Evolutionary conservation across 345 rosid genomes (phyloP).

Genomic region (Salix brachista): DNA sequence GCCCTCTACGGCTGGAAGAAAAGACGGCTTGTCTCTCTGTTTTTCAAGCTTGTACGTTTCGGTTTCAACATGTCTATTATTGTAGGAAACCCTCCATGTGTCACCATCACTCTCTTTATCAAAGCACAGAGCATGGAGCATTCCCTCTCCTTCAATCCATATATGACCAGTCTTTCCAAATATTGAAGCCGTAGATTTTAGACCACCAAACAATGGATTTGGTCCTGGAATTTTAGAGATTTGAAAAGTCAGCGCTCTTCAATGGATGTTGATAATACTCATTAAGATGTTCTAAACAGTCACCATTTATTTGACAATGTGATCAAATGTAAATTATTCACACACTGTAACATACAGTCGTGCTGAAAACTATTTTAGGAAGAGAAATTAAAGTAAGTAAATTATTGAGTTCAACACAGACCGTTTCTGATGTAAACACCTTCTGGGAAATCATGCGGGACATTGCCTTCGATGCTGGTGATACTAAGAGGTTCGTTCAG

Average conservation of each 20-base stretch:
- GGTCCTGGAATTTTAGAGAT: conserved; percentile 30
- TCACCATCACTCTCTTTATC: conserved; percentile 9
- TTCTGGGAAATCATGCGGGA: conserved; percentile 21
- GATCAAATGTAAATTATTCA: too few relatives aligned
- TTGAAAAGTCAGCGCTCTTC: background rate
- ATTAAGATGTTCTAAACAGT: too few relatives aligned
- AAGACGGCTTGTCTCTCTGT: conserved; percentile 28
- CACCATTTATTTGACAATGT: too few relatives aligned
- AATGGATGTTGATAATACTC: too few relatives aligned
- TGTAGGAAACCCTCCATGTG: conserved; percentile 35
- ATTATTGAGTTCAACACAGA: background rate
- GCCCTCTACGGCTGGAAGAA: conserved; percentile 45
- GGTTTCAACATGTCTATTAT: conserved; percentile 37
- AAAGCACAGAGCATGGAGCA: conserved; percentile 49
- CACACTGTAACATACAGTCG: too few relatives aligned
- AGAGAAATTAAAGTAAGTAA: too few relatives aligned
- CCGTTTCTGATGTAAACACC: conserved; percentile 36
- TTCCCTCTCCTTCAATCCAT: conserved; percentile 62
- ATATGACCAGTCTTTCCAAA: conserved; percentile 38
- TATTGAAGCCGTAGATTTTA: conserved; percentile 35
- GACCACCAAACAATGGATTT: conserved; percentile 47
- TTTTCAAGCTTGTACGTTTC: conserved; percentile 44
- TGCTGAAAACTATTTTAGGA: too few relatives aligned
- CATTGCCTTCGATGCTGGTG: conserved; percentile 14
- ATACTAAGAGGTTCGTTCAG: conserved; percentile 10